These are phyloP conservation scores for Staphylotrichum tortipilum DNA, from an alignment of 495 filamentous ascomycete genomes.

Conservation along the genomic window DNA sequence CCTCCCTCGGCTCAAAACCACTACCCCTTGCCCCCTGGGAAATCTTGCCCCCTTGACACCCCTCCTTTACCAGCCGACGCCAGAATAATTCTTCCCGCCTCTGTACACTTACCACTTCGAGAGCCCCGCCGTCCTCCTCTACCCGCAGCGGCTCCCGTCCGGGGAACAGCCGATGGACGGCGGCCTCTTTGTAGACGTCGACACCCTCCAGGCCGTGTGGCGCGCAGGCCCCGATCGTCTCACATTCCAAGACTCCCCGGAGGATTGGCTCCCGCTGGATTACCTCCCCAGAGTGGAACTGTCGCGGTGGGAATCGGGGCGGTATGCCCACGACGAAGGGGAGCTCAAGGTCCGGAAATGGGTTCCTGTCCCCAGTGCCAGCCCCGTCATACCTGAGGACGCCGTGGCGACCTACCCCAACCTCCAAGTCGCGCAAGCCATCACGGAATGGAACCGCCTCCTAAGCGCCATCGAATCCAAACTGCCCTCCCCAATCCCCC, in stretches of 20 bases:
- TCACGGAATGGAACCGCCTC: neutral
- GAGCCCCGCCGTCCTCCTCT: neutral
- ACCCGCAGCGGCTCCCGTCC: neutral
- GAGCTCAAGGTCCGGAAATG: neutral
- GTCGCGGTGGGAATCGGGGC: neutral
- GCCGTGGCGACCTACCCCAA: neutral
- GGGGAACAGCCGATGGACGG: neutral
- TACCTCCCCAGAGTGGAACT: neutral
- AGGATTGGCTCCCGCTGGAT: neutral
- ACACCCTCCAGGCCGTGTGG: neutral
- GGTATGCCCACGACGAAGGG: neutral
- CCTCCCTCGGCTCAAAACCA: neutral
- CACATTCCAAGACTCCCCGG: neutral
- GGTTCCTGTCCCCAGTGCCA: neutral
- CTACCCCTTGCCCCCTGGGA: neutral
- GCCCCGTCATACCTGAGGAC: too few relatives aligned
- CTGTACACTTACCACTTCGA: neutral
- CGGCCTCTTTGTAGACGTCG: neutral
- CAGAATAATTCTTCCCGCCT: constrained; percentile 1
- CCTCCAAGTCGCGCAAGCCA: neutral
- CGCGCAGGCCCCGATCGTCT: neutral
- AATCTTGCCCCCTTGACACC: neutral
- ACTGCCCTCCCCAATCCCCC: neutral
- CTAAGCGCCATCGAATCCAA: neutral
- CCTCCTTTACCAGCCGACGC: neutral